Conservation (phyloP, 1,139 yeast genomes). For the Diutina siamensis region DNA sequence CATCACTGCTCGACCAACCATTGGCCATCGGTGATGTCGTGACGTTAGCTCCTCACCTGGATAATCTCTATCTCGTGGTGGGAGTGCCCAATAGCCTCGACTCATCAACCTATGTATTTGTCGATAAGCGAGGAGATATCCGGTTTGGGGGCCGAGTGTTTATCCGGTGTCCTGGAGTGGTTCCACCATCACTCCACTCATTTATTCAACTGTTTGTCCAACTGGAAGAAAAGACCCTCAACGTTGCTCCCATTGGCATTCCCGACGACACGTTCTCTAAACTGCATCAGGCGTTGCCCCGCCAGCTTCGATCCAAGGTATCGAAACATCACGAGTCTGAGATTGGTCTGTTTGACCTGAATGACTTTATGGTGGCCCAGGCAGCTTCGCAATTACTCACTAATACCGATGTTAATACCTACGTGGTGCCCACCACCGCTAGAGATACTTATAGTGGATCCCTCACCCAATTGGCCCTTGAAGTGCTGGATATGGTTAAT, state of each 20-base stretch:
- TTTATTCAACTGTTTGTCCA: slow-evolving; percentile 14
- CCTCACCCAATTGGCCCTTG: slow-evolving; percentile 20
- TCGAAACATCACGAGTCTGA: slow-evolving; percentile 11
- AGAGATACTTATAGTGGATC: slow-evolving; percentile 20
- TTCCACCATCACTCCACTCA: slow-evolving; percentile 10
- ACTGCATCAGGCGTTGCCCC: not conserved
- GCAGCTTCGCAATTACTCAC: slow-evolving; percentile 28
- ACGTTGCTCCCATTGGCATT: slow-evolving; percentile 30
- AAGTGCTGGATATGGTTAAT: slow-evolving; percentile 12
- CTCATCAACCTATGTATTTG: slow-evolving; percentile 33
- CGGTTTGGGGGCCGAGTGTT: slow-evolving; percentile 35
- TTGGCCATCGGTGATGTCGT: slow-evolving; percentile 30
- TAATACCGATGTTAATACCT: slow-evolving; percentile 27
- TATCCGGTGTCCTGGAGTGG: slow-evolving; percentile 43
- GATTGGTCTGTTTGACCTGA: slow-evolving; percentile 7
- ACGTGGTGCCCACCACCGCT: slow-evolving; percentile 25
- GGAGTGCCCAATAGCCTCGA: slow-evolving; percentile 19
- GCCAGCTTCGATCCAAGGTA: slow-evolving; percentile 6
- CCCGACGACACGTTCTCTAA: slow-evolving; percentile 22
- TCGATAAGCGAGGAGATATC: slow-evolving; percentile 46
- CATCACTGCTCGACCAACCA: slow-evolving; percentile 9
- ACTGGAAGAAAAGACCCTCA: slow-evolving; percentile 21
- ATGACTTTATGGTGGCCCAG: slow-evolving; percentile 25
- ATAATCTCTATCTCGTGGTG: slow-evolving; percentile 23
- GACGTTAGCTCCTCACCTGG: slow-evolving; percentile 19